phyloP scores from a whole-genome alignment of 768 basidiomycete genomes.

The Suillus placidus region DNA sequence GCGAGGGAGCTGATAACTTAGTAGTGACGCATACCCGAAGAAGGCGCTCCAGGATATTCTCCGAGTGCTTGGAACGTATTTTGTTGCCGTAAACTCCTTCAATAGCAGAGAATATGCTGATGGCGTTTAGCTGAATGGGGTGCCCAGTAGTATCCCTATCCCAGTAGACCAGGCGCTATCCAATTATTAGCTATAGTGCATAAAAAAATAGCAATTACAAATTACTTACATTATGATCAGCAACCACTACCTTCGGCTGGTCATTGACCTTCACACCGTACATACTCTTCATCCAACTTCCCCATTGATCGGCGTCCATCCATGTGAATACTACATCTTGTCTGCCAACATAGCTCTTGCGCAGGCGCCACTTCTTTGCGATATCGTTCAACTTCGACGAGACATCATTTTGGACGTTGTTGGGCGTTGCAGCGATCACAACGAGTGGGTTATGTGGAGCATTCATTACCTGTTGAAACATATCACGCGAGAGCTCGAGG shows the following conservation, averaged over 20 bases:
- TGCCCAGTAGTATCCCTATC: conserved; percentile 61
- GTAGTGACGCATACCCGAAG: conserved; percentile 51
- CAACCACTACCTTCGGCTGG: conserved; percentile 59
- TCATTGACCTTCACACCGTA: conserved; percentile 61
- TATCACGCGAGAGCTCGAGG: conserved; percentile 73
- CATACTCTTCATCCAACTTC: conserved; percentile 88
- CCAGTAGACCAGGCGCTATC: conserved; percentile 75
- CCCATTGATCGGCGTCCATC: conserved; percentile 89
- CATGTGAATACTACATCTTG: conserved; percentile 80
- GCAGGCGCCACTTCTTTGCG: conserved; percentile 61
- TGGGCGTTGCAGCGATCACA: conserved; percentile 63
- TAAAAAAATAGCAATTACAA: neutral
- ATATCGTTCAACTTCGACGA: conserved; percentile 51
- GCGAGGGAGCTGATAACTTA: neutral
- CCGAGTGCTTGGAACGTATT: conserved; percentile 61
- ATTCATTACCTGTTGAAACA: conserved; percentile 87
- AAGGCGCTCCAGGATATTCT: conserved; percentile 67
- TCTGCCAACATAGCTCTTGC: conserved; percentile 27
- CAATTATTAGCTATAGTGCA: neutral
- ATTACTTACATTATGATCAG: conserved; percentile 72
- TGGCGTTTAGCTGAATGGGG: conserved; percentile 55
- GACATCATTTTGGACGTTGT: conserved; percentile 42
- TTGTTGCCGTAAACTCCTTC: conserved; percentile 61
- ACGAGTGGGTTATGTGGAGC: conserved; percentile 75
- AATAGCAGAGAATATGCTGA: conserved; percentile 67